phyloP scores from a whole-genome alignment of 352 stramenopile species.

The Phytophthora fragariaefolia region DNA sequence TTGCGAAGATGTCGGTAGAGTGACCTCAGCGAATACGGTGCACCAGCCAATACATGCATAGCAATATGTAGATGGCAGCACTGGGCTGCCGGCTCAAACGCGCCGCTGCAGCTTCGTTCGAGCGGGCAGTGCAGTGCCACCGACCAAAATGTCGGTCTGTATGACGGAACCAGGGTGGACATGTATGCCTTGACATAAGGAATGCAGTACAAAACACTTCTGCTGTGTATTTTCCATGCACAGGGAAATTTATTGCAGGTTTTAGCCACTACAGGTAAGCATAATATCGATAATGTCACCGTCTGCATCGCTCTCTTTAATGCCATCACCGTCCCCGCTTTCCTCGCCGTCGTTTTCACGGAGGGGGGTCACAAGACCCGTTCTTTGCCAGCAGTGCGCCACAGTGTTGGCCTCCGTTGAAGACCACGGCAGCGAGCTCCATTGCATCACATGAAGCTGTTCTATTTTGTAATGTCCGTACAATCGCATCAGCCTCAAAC shows the following conservation, averaged over 20 bases:
- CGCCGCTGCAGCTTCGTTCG: no score
- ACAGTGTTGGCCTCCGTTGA: neutral
- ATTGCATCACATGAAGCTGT: neutral
- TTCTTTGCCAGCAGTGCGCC: slow-evolving; percentile 3
- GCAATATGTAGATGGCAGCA: no score
- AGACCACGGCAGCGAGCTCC: neutral
- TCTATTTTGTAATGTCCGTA: slow-evolving; percentile 1
- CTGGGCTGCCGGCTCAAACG: no score
- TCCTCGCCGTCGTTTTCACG: neutral
- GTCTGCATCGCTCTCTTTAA: neutral
- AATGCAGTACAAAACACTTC: no score
- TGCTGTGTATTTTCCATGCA: neutral
- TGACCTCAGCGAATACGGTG: no score
- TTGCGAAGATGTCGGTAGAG: no score
- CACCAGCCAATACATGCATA: no score
- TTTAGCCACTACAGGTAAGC: neutral
- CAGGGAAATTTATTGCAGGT: neutral
- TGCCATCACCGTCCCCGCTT: neutral
- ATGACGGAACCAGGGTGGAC: no score
- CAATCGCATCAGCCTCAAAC: neutral
- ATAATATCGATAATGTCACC: neutral
- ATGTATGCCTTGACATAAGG: no score
- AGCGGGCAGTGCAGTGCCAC: no score
- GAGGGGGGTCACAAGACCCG: neutral
- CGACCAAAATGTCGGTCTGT: no score